Evolutionary conservation across 345 rosid genomes (phyloP).

Genomic region (Tarenaya hassleriana): DNA sequence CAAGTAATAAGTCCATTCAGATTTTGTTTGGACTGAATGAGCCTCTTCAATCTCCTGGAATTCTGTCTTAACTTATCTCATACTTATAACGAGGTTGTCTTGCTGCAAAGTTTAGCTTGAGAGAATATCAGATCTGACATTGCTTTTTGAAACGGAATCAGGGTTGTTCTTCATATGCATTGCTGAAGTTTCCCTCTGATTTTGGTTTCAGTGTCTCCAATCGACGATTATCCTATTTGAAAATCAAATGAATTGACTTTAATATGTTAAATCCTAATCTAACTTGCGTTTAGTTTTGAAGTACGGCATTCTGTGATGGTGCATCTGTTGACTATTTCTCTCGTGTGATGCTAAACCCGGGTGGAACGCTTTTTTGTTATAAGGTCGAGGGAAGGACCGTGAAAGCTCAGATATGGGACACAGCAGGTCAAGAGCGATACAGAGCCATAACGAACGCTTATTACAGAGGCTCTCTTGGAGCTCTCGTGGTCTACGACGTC

Average conservation of each 20-base stretch:
- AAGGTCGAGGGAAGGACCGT: conserved; percentile 94
- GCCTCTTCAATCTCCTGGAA: neutral
- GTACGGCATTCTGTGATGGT: no score
- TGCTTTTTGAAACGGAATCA: no score
- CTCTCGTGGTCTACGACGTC: conserved; percentile 85
- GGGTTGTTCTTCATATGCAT: neutral
- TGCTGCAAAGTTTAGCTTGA: no score
- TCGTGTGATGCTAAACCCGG: no score
- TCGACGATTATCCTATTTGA: neutral
- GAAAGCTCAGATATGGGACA: conserved; percentile 99
- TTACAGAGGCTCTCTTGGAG: conserved; percentile 94
- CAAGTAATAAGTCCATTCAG: no score
- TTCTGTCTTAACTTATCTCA: neutral
- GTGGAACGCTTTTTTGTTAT: neutral
- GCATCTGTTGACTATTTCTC: no score
- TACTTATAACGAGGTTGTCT: no score
- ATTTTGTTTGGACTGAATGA: neutral
- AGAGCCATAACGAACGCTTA: conserved; percentile 96
- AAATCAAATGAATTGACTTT: no score
- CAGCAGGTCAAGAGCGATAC: conserved; percentile 96
- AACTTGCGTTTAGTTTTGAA: no score
- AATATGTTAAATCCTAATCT: no score
- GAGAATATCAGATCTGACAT: no score
- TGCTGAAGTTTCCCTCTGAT: neutral
- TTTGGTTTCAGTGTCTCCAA: neutral